A percentile compares a stretch with the other conserved stretches of the same genome.
Conservation (phyloP, 1,284 basidiomycete species). For the Amylostereum chailletii region DNA sequence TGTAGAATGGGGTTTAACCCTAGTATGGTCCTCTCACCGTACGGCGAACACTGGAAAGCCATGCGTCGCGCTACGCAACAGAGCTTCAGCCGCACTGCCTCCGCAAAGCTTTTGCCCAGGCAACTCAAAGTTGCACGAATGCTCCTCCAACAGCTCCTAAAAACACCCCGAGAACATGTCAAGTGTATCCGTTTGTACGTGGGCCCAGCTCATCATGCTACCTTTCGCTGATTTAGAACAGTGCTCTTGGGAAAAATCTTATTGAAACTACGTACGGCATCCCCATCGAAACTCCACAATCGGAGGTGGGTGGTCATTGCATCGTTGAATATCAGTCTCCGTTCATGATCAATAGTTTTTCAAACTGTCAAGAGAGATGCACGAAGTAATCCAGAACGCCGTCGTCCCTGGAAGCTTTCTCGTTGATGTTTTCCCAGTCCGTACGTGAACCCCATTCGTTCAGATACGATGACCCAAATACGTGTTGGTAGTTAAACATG, state of each 20-base stretch:
- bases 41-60: conserved; percentile 12
- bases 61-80: conserved; percentile 12
- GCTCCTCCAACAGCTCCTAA: conserved; percentile 9
- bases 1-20: conserved; percentile 12
- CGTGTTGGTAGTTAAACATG: too few relatives aligned
- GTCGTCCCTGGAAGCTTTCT: too few relatives aligned
- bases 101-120: conserved; percentile 6
- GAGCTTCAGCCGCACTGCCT: conserved; percentile 9
- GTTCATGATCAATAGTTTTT: conserved; percentile 20
- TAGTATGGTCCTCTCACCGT: conserved; percentile 11
- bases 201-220: not conserved
- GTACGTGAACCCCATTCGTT: too few relatives aligned
- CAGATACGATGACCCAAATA: too few relatives aligned
- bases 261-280: conserved; percentile 13
- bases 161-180: conserved; percentile 6
- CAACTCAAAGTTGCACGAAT: conserved; percentile 9
- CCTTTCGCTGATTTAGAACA: not conserved
- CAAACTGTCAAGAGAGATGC: conserved; percentile 29
- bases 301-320: conserved; percentile 1
- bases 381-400: conserved; percentile 29
- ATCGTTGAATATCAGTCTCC: not conserved
- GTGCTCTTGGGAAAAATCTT: conserved; percentile 11
- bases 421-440: too few relatives aligned
- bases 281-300: conserved; percentile 7
- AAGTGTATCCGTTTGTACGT: conserved; percentile 9